Evolutionary conservation across 345 rosid species (phyloP), one percentile per base, ranked within the genome.

Genomic region (Kernera saxatilis): DNA sequence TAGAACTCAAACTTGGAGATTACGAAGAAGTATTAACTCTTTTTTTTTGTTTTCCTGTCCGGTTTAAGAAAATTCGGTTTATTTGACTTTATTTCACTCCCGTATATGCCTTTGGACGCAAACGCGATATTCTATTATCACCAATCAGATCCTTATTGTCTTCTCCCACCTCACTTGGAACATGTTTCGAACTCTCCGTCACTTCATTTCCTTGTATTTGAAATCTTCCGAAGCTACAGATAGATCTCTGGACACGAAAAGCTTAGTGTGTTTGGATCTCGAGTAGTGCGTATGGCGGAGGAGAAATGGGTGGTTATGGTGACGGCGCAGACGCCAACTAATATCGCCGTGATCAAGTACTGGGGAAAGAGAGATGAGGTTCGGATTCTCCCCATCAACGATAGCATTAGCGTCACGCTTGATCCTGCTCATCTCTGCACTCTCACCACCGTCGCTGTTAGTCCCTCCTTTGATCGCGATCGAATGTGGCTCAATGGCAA

Each of bases 401-500:
- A 87, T 44, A 93, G 98, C 71, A 90, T 93, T 50, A 88, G 97
- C 69, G 93, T 90, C 36, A 93, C 98, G 36, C 82, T 93, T 33
- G 97, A 90, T 85, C 98, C 98, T 4, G 63, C 72, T 21, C 97
- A 90, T 70, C 88, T 93, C 15, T 93, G 96, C 56, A 88, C 98
- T 49, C 87, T 94, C 67, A 90, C 98, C 17, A 88, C 98, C 45
- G 98, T 93, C 43, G 86, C 98, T 63, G 98, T 87, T 43, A 88
- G 97, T 81, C 97, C 97, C n/a, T 14, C 73, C 66, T 93, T 93
- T 77, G 71, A 81, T 36, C 84, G 84, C 58, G 97, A 93, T 79
- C 93, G 90, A 69, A 90, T 93, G 98, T 90, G 98, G 97, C 97
- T 93, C 68, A 93, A 93, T 70, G 98, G 93, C 72, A 84, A 90